Conservation (phyloP, 257 asterid genomes). For the Solanum chmielewskii region DNA sequence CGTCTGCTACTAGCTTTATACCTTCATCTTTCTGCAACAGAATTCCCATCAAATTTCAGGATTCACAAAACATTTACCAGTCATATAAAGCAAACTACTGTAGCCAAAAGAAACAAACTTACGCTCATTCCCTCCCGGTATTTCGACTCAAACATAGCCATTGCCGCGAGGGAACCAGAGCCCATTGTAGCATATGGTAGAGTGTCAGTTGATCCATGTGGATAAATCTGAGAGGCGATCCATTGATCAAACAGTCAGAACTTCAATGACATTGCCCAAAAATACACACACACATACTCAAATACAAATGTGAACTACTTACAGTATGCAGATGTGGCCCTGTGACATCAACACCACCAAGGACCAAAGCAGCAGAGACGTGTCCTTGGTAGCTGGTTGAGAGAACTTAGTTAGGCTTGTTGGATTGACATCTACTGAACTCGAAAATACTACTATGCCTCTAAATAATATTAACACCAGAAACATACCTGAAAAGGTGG, state of each 20-base stretch:
- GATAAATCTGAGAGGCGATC: constrained; percentile 55
- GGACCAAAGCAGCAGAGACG: constrained; percentile 92
- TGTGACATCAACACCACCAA: constrained; percentile 86
- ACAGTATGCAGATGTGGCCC: constrained; percentile 97
- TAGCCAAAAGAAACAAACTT: constrained; percentile 18
- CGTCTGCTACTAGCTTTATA: constrained; percentile 67
- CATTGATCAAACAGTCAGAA: neutral
- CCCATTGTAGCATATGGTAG: constrained; percentile 98
- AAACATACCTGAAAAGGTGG: constrained; percentile 69
- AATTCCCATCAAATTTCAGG: neutral
- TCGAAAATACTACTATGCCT: neutral
- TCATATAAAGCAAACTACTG: neutral
- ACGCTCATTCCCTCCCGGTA: constrained; percentile 79
- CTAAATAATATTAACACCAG: neutral
- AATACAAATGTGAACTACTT: constrained; percentile 17
- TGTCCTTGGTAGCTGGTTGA: constrained; percentile 70
- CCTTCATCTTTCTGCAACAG: constrained; percentile 79
- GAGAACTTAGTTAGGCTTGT: constrained; percentile 6
- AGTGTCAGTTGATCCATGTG: constrained; percentile 97
- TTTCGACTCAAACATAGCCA: constrained; percentile 82
- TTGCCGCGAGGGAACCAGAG: constrained; percentile 98
- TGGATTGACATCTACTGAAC: neutral
- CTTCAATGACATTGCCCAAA: neutral
- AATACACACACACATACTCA: neutral
- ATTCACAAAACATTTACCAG: neutral